Percentiles rank a stretch among this genome's conserved stretches.
phyloP scores from a whole-genome alignment of 495 filamentous ascomycete genomes.

The Tuber aestivum region DNA sequence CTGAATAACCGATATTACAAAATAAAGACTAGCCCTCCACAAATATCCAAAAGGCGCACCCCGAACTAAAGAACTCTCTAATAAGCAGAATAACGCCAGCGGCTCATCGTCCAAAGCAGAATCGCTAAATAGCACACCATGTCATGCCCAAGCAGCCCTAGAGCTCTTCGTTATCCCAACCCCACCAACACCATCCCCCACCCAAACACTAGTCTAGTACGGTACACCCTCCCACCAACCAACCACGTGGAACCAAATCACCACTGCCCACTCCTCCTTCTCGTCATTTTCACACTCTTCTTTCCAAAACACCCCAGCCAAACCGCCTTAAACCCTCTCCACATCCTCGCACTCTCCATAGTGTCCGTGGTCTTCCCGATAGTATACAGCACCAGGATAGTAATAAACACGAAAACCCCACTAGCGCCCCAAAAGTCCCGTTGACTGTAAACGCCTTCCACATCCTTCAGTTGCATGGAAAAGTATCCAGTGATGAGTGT shows the following conservation, averaged over 20 bases:
- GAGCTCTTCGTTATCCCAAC: background rate
- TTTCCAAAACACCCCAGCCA: conserved; percentile 28
- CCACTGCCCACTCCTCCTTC: background rate
- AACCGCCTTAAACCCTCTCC: conserved; percentile 28
- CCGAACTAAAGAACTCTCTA: background rate
- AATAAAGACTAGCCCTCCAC: background rate
- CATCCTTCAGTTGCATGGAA: conserved; percentile 59
- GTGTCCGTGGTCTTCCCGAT: conserved; percentile 43
- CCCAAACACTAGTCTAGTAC: no score
- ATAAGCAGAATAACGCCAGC: background rate
- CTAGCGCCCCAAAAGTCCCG: conserved; percentile 69
- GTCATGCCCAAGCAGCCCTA: background rate
- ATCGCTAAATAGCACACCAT: background rate
- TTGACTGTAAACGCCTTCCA: conserved; percentile 54
- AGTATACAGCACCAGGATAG: conserved; percentile 53
- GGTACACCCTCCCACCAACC: conserved; percentile 49
- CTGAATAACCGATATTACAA: background rate
- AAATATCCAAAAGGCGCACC: background rate
- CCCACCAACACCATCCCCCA: background rate
- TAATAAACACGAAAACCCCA: conserved; percentile 60
- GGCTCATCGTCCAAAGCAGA: background rate
- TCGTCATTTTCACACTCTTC: conserved; percentile 18
- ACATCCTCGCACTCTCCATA: conserved; percentile 31
- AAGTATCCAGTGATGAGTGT: conserved; percentile 83
- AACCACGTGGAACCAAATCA: conserved; percentile 15